Percentiles rank a stretch among this genome's conserved stretches.
phyloP scores from a whole-genome alignment of 2,329 filamentous ascomycete genomes.

The Exophiala phaeomuriformis region DNA sequence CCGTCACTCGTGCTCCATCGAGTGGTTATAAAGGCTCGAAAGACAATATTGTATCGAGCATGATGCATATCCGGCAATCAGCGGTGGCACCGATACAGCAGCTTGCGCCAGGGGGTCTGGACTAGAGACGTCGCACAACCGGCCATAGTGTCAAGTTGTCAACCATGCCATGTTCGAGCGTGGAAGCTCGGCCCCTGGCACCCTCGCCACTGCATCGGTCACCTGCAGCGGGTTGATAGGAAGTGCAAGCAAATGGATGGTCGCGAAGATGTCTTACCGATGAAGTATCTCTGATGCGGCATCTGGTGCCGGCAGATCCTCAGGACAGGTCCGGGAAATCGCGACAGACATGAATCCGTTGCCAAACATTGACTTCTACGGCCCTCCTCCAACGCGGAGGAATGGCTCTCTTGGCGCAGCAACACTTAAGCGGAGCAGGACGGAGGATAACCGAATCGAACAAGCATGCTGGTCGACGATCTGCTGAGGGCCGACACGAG shows the following conservation, averaged over 20 bases:
- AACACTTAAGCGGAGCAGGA: not conserved
- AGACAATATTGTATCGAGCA: slow-evolving; percentile 4
- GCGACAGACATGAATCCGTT: not conserved
- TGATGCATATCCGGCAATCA: slow-evolving; percentile 9
- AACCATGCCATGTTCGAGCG: not conserved
- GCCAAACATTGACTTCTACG: not conserved
- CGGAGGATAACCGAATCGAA: too few relatives aligned
- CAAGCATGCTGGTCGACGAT: too few relatives aligned
- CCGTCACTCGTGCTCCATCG: slow-evolving; percentile 13
- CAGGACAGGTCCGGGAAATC: not conserved
- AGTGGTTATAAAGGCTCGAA: slow-evolving; percentile 6
- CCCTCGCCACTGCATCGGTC: not conserved
- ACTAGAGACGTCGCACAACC: slow-evolving; percentile 1
- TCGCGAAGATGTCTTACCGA: not conserved
- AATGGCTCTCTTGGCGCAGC: slow-evolving; percentile 7
- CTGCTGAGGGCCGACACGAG: too few relatives aligned
- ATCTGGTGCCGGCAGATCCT: not conserved
- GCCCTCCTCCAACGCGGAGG: slow-evolving; percentile 13
- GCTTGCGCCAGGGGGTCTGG: not conserved
- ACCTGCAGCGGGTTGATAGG: not conserved
- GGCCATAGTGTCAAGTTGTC: not conserved
- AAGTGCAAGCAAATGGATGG: not conserved
- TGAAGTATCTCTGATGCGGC: not conserved
- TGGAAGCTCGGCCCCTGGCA: not conserved
- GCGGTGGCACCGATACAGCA: slow-evolving; percentile 1